Percentiles rank a stretch among this genome's conserved stretches.
phyloP scores from a whole-genome alignment of 192 early-diverging fungal species.

The Coemansia aciculifera region DNA sequence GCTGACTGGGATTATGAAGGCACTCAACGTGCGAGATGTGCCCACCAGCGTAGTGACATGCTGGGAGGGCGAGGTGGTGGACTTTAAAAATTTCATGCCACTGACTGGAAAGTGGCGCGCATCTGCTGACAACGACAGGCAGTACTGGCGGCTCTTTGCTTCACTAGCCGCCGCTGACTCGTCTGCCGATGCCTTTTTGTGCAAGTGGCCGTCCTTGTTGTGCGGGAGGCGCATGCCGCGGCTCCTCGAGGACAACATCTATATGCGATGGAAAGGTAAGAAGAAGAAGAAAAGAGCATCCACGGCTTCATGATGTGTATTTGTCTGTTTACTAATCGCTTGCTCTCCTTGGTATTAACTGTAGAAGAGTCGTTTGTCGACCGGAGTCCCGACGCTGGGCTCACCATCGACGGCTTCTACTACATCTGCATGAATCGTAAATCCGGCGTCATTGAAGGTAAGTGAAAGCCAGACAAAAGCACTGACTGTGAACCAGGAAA shows the following conservation, averaged over 20 bases:
- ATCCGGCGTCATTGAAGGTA: slow-evolving; percentile 62
- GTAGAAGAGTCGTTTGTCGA: slow-evolving; percentile 62
- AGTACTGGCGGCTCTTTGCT: slow-evolving; percentile 47
- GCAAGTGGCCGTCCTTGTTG: slow-evolving; percentile 30
- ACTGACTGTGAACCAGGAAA: not conserved
- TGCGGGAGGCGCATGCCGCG: slow-evolving; percentile 51
- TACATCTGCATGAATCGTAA: slow-evolving; percentile 64
- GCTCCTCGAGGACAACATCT: slow-evolving; percentile 62
- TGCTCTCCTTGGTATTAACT: not conserved
- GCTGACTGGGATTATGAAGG: slow-evolving; percentile 59
- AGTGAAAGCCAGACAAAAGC: not conserved
- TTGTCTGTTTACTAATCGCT: not conserved
- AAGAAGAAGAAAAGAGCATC: not conserved
- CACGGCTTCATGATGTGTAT: not conserved
- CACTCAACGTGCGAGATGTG: slow-evolving; percentile 59
- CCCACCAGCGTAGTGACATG: slow-evolving; percentile 56
- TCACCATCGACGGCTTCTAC: slow-evolving; percentile 70
- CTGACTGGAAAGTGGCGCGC: slow-evolving; percentile 64
- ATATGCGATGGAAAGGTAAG: slow-evolving; percentile 70
- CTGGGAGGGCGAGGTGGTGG: slow-evolving; percentile 70
- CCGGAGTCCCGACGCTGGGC: slow-evolving; percentile 48
- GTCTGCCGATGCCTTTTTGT: slow-evolving; percentile 22
- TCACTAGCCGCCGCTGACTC: slow-evolving; percentile 32
- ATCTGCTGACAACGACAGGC: slow-evolving; percentile 22
- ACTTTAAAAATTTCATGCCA: slow-evolving; percentile 61